Percentiles rank a stretch among this genome's conserved stretches.
phyloP scores from a whole-genome alignment of 2,329 filamentous ascomycete genomes.

The Xylogone sp. region DNA sequence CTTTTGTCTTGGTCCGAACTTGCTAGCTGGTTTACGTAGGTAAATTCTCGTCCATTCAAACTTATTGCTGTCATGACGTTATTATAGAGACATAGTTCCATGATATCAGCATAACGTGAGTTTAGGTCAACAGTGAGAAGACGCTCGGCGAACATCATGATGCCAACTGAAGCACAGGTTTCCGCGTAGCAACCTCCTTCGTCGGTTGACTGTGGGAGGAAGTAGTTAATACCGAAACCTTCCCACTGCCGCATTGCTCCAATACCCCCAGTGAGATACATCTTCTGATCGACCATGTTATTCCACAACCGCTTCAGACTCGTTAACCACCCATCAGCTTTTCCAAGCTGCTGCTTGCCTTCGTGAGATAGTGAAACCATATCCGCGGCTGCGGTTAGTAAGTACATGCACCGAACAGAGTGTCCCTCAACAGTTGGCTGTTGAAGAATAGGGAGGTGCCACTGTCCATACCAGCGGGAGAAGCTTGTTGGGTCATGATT shows the following conservation, averaged over 20 bases:
- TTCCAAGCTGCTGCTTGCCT: too few species aligned
- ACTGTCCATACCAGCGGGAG: constrained; percentile 46
- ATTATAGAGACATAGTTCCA: constrained; percentile 60
- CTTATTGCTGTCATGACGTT: constrained; percentile 56
- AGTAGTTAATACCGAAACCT: constrained; percentile 53
- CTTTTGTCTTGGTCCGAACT: too few species aligned
- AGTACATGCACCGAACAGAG: constrained; percentile 53
- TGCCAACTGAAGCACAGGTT: constrained; percentile 53
- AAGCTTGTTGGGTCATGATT: constrained; percentile 38
- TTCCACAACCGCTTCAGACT: constrained; percentile 46
- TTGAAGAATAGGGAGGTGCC: constrained; percentile 47
- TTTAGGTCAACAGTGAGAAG: constrained; percentile 47
- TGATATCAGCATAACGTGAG: constrained; percentile 50
- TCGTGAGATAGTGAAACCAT: constrained; percentile 34
- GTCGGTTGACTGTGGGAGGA: constrained; percentile 51
- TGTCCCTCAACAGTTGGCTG: constrained; percentile 52
- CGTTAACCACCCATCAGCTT: constrained; percentile 1
- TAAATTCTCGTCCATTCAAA: constrained; percentile 52
- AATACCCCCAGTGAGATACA: constrained; percentile 57
- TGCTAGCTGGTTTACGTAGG: constrained; percentile 58
- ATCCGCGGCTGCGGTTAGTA: constrained; percentile 52
- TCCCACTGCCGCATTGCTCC: constrained; percentile 52
- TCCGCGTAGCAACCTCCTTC: constrained; percentile 58
- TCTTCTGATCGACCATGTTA: constrained; percentile 55
- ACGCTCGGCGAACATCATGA: constrained; percentile 53